Percentiles rank a stretch among this genome's conserved stretches.
Evolutionary conservation across 495 filamentous ascomycete genomes (phyloP).

Genomic region (Hyaloscypha bicolor): DNA sequence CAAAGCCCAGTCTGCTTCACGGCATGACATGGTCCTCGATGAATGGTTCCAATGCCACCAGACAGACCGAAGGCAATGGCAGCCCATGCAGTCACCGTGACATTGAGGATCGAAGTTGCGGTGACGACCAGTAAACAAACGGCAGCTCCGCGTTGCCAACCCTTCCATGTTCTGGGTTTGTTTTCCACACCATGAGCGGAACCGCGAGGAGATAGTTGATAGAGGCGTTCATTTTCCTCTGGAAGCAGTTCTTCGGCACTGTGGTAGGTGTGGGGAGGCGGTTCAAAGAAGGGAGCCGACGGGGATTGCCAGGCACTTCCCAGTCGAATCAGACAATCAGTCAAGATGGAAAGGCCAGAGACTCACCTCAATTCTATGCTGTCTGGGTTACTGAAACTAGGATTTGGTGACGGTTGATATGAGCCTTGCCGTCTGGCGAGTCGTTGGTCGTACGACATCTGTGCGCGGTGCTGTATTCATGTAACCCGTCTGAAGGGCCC

Average conservation of each 20-base stretch:
- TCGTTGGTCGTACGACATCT: conserved; percentile 11
- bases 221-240: conserved; percentile 1
- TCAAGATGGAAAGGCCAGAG: not conserved
- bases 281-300: not conserved
- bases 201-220: not conserved
- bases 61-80: conserved; percentile 16
- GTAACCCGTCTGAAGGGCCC: not conserved
- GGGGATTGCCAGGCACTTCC: conserved; percentile 15
- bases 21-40: conserved; percentile 30
- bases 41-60: conserved; percentile 23
- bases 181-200: not conserved
- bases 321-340: not conserved
- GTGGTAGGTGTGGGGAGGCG: conserved; percentile 3
- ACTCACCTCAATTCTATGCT: conserved; percentile 18
- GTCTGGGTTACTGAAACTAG: not conserved
- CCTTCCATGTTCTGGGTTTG: not conserved
- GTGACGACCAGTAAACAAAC: conserved; percentile 3
- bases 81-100: conserved; percentile 20
- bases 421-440: not conserved
- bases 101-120: conserved; percentile 15
- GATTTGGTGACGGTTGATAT: not conserved
- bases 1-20: conserved; percentile 31
- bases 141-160: conserved; percentile 18
- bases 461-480: not conserved
- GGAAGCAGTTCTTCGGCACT: conserved; percentile 20